Base-by-base conservation (phyloP, 139 green algal genomes). In the Micromonas pusilla region DNA sequence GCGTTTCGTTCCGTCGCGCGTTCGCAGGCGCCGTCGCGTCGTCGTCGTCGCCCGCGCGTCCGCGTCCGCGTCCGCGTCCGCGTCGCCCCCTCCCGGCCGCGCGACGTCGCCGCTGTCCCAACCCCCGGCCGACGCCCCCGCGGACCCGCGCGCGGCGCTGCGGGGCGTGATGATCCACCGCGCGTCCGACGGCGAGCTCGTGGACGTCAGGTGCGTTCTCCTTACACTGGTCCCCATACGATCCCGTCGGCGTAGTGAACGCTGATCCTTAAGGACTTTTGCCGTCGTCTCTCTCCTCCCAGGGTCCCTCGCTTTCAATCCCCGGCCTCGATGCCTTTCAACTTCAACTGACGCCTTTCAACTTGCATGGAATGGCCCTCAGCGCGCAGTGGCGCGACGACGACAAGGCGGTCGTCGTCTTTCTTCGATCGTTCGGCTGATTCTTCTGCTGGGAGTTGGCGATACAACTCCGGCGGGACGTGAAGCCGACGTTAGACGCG, bases 361-460 rank as follows among this genome's bases (percentile, higher is more conserved):
- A 19, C 32, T 53, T 19, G 20, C 31, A 34, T 26, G 13, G 30
- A n/a, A 26, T 16, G 30, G 33, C 19, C 13, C 30, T 23, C 2
- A 2, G 30, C 28, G 3, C 0, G n/a, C n/a, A n/a, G n/a, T n/a
- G n/a, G n/a, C n/a, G n/a, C n/a, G n/a, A n/a, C n/a, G 25, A 85
- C 5, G 88, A 94, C 26, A 82, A 54, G 6, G 78, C 77, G 1
- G 85, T 94, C 1, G 64, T 95, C 0, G 86, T 81, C 0, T 91
- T 91, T 36, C 86, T 80, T 1, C 83, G 91, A 26, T 87, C 73
- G 2, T 91, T 96, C 77, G 90, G 89, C 39, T 95, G 91, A 90
- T 86, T 85, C 72, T 93, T 94, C 75, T 95, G 90, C 73, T 79
- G 66, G 87, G 87, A 94, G 88, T 86, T 94, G 81, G 90, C 87